Base-by-base conservation (phyloP, 768 basidiomycete species). In the Naganishia antarctica region DNA sequence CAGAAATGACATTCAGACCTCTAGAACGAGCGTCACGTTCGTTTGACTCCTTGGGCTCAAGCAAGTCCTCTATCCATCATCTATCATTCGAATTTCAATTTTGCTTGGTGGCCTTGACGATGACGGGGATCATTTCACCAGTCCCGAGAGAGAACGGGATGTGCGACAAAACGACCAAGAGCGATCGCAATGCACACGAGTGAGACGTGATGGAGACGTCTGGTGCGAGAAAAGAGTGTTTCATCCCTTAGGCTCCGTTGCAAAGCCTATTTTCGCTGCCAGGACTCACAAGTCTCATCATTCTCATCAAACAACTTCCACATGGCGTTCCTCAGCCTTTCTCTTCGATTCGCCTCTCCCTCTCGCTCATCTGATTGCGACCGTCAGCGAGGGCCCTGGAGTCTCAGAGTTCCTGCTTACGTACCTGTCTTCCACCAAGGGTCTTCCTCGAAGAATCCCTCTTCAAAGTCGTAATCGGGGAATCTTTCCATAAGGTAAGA, bases 111-210 rank as follows among this genome's bases (percentile, higher is more conserved):
- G 73, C 73, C 57, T 70, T 73, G 53, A 76, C 71, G 15, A 76
- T 69, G 18, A 76, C 68, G 2, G 76, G 76, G 41, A 77, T 77
- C 74, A 77, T 73, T 62, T 75, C 76, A 5, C 72, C 74, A 37
- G 76, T 77, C 3, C 68, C 68, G 5, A 77, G 65, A 2, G 73
- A 71, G 64, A 74, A 72, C 2, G 70, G 65, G 26, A 64, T 68
- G 60, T 77, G 76, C 23, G 70, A 63, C 4, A 77, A 64, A 6
- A 75, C 71, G 15, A 71, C 73, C 28, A 74, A 67, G 4, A 72
- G 65, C 32, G 73, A 74, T 6, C 72, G 60, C 23, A 75, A 49
- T 44, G 73, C 70, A 6, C 70, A 73, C 21, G 74, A 72, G 53
- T 77, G 76, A 2, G 70, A 64, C 1, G 76, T 77, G 43, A 77